Evolutionary conservation across 2,329 filamentous ascomycete species (phyloP).

Genomic region (Verticillium dahliae): DNA sequence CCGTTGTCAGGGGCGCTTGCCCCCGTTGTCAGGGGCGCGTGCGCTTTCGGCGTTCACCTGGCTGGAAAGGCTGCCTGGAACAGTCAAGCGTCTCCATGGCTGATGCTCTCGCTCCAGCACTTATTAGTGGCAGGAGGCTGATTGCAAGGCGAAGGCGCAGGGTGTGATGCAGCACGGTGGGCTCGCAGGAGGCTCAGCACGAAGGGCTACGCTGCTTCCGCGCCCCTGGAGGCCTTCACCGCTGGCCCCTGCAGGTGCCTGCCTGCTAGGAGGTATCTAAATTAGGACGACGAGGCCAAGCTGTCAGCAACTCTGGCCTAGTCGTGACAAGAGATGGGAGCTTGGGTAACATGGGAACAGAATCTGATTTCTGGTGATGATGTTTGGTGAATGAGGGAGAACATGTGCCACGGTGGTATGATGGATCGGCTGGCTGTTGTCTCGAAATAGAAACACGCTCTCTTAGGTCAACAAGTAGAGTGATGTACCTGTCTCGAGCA

Average conservation of each 20-base stretch:
- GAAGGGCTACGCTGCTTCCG: not conserved
- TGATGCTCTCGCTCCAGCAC: not conserved
- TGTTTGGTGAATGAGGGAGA: not conserved
- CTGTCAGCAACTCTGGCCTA: not conserved
- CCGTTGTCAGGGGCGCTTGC: conserved; percentile 3
- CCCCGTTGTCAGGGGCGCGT: conserved; percentile 3
- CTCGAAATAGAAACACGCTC: too few species aligned
- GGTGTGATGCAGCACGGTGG: not conserved
- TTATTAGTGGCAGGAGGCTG: not conserved
- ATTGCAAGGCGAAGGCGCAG: not conserved
- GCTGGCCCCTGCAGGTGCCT: not conserved
- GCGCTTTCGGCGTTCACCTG: conserved; percentile 5
- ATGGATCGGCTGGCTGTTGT: too few species aligned
- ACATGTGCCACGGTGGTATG: not conserved
- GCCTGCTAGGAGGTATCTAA: not conserved
- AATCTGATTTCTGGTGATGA: not conserved
- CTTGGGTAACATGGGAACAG: not conserved
- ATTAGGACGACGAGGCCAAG: not conserved
- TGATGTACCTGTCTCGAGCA: not conserved
- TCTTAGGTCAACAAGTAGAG: too few species aligned
- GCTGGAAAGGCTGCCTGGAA: not conserved
- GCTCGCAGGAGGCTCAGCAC: not conserved
- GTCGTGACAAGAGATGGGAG: too few species aligned
- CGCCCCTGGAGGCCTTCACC: not conserved
- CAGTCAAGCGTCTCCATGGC: not conserved